Evolutionary conservation across 768 basidiomycete species (phyloP), one percentile per base, ranked within the genome.

Genomic region (Clitopilus hobsonii): DNA sequence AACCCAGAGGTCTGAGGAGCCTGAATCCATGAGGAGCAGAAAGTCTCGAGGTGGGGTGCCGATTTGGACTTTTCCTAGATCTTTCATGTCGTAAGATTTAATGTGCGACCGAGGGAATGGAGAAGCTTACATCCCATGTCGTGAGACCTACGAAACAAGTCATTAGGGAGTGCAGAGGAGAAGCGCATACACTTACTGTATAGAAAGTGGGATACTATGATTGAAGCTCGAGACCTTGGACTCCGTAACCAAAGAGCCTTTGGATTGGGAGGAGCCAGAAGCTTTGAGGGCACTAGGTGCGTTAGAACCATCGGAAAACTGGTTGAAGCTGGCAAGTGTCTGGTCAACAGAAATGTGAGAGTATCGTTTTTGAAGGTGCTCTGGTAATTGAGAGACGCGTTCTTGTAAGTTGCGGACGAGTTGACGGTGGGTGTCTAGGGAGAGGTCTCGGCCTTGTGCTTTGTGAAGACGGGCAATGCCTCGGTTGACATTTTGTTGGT

Each of bases 1-100:
- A 25, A 82, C 80, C 82, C 84, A 85, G 52, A 82, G 71, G 64
- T 87, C 85, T 0, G 82, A 78, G 4, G 82, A 83, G 22, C 86
- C 85, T 1, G 80, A 78, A 64, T 86, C 85, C 71, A 87, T 76
- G 18, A 86, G 64, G 36, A 86, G 60, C 6, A 64, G 63, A 58
- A 84, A 86, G 49, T 67, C 49, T 26, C 60, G 69, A 7, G 74
- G 68, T 22, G 81, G 83, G 2, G 82, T 85, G 22, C 85, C 75
- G 13, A 75, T 65, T 49, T 59, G 27, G 3, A 75, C 49, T 5
- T 52, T 61, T 11, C 58, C 64, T n/a, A 73, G 57, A 53, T 76
- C 72, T 72, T 45, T 32, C 8, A 16, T 7, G 30, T 32, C 16
- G 7, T 7, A 16, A 22, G 14, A 23, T 28, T 51, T 50, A 38